Conservation (phyloP, 345 rosid genomes). For the Acer saccharum region DNA sequence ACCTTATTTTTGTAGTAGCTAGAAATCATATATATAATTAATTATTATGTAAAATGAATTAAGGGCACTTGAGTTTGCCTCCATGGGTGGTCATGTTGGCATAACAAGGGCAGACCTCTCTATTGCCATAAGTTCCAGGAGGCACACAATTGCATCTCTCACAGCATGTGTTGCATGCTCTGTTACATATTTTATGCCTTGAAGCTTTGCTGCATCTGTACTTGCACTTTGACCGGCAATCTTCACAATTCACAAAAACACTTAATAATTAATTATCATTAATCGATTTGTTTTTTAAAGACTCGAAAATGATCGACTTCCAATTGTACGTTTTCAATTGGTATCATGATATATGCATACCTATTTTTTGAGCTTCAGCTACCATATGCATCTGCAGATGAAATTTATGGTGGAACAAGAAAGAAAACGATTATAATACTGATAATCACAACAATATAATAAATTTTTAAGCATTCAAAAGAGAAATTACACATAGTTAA, state of each 20-base stretch:
- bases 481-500: neutral
- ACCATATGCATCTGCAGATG: neutral
- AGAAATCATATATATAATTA: too few species aligned
- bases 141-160: constrained; percentile 48
- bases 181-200: constrained; percentile 39
- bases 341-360: neutral
- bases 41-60: neutral
- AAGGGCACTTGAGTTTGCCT: constrained; percentile 52
- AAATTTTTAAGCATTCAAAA: too few species aligned
- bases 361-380: neutral
- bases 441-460: too few species aligned
- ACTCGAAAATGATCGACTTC: too few species aligned
- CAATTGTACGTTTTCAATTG: too few species aligned
- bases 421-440: too few species aligned
- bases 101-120: constrained; percentile 43
- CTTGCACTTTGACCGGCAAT: neutral
- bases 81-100: constrained; percentile 44
- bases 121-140: constrained; percentile 47
- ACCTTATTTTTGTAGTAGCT: neutral
- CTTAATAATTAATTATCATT: neutral
- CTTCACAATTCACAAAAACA: neutral
- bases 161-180: constrained; percentile 48
- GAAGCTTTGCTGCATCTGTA: constrained; percentile 46
- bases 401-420: too few species aligned
- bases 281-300: too few species aligned